Evolutionary conservation across 75 land plant genomes (phyloP).

Genomic region (Cunninghamia lanceolata): DNA sequence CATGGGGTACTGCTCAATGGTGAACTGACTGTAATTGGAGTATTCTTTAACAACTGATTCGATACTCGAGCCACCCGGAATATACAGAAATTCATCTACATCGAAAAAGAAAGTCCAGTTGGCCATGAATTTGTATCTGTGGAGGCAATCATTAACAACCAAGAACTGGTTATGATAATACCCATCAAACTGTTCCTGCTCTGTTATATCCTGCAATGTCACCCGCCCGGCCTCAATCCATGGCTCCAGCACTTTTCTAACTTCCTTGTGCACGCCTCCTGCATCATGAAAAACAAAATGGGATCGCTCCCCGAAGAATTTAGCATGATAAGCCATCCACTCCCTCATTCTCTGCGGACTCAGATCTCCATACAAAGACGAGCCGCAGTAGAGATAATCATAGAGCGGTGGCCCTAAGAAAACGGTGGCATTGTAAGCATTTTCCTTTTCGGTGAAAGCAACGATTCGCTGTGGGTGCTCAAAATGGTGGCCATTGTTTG

Average conservation of each 20-base stretch:
- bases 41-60: conserved; percentile 37
- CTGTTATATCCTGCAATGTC: conserved; percentile 77
- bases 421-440: conserved; percentile 19
- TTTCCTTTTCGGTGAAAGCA: conserved; percentile 49
- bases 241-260: conserved; percentile 48
- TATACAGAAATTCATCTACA: conserved; percentile 79
- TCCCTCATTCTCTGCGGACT: conserved; percentile 65
- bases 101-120: conserved; percentile 93
- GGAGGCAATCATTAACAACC: conserved; percentile 88
- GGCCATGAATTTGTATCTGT: conserved; percentile 57
- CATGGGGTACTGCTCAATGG: conserved; percentile 79
- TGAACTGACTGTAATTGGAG: conserved; percentile 61
- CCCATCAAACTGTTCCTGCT: conserved; percentile 70
- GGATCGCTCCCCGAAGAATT: conserved; percentile 64
- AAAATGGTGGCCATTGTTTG: conserved; percentile 35
- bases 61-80: conserved; percentile 37
- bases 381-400: conserved; percentile 86
- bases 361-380: conserved; percentile 76
- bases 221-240: conserved; percentile 68
- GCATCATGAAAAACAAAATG: conserved; percentile 93
- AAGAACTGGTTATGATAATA: conserved; percentile 92
- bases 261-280: conserved; percentile 66
- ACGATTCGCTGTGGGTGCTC: conserved; percentile 30
- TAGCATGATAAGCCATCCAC: conserved; percentile 88
- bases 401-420: conserved; percentile 33